Evolutionary conservation across 2,329 filamentous ascomycete genomes (phyloP), one percentile per base, ranked within the genome.

Genomic region (Botrytis elliptica): DNA sequence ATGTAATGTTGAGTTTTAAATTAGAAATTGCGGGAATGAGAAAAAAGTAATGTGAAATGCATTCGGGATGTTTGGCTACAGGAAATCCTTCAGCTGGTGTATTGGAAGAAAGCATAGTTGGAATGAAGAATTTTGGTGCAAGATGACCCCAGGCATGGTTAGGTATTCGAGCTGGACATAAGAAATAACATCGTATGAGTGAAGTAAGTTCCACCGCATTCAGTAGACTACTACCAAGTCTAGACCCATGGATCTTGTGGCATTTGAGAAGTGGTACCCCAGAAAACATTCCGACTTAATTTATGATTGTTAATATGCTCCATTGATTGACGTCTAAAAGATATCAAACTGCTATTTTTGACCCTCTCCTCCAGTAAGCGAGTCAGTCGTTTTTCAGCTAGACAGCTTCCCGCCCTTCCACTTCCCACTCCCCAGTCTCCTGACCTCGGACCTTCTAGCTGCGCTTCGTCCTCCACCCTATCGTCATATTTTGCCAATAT

Each of bases 221-320:
- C n/a, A 42, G 16, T 52, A 33, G 33, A 60, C 49, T 38, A 38
- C 33, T 20, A 59, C 20, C 2, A 18, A 60, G 12, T 38, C 9
- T 59, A 60, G 22, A 49, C 36, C 6, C 18, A 49, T 68, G 38
- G 22, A 40, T 22, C 5, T 5, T 62, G 40, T 22, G 18, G n/a
- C 33, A 72, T 46, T 72, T 72, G 49, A 49, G 52, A 10, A 36
- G 55, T 33, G 9, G 14, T 14, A 9, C n/a, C 29, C 12, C 6
- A 38, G 63, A 10, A 46, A 46, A 60, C 2, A 60, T 68, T 63
- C 29, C 33, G 52, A 49, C 64, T 36, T 46, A 20, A 42, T 55
- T n/a, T 46, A n/a, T 72, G 42, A 33, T 69, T 68, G 25, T 72
- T 59, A 52, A 52, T 29, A 49, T 33, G 52, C 25, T 72, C 25